Conservation (phyloP, 371 early-diverging fungal genomes). For the Mucor velutinosus region DNA sequence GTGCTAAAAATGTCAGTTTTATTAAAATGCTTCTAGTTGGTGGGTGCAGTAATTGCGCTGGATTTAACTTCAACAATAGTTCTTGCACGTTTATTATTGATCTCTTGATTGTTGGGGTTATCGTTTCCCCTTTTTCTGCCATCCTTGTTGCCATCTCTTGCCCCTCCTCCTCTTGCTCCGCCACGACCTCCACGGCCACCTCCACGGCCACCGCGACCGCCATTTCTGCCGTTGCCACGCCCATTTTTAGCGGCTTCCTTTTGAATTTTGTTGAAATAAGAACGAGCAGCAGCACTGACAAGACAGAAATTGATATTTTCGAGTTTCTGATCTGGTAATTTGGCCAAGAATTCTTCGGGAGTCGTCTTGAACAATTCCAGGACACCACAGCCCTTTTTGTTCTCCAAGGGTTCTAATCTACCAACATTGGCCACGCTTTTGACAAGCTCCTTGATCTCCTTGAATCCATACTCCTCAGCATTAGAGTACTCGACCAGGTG, state of each 20-base stretch:
- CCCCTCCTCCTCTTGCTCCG: constrained; percentile 8
- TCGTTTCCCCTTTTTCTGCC: constrained; percentile 5
- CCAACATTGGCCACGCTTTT: constrained; percentile 16
- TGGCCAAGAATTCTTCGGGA: constrained; percentile 39
- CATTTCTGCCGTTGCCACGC: constrained; percentile 31
- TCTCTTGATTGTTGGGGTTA: constrained; percentile 13
- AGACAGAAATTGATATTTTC: constrained; percentile 20
- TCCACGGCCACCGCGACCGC: constrained; percentile 25
- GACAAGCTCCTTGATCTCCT: constrained; percentile 35
- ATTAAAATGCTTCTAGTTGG: not conserved
- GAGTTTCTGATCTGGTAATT: constrained; percentile 30
- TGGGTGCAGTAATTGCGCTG: constrained; percentile 5
- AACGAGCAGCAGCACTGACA: constrained; percentile 20
- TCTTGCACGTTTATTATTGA: constrained; percentile 19
- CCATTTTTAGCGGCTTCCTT: constrained; percentile 11
- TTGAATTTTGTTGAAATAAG: constrained; percentile 25
- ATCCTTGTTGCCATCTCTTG: constrained; percentile 14
- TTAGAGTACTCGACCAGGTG: constrained; percentile 39
- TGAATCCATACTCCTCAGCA: constrained; percentile 22
- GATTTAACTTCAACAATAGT: constrained; percentile 11
- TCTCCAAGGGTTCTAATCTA: constrained; percentile 18
- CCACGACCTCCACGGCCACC: constrained; percentile 1
- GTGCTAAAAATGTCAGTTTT: constrained; percentile 1
- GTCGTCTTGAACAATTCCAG: constrained; percentile 31
- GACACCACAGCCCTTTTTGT: constrained; percentile 31